Evolutionary conservation across 2,329 filamentous ascomycete species (phyloP).

Genomic region (Colletotrichum magnum): DNA sequence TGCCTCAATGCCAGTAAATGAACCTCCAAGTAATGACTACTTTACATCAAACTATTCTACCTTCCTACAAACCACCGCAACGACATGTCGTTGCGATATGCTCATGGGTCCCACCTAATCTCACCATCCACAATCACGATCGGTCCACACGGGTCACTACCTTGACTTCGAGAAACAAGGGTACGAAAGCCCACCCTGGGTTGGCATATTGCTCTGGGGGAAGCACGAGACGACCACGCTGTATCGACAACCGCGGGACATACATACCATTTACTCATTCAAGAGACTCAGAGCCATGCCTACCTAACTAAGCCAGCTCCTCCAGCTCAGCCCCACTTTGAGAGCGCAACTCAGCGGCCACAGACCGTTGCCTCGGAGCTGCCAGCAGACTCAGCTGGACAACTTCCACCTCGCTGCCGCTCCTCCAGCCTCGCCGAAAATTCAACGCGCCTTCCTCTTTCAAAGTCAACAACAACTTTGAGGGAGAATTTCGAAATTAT

Average conservation of each 20-base stretch:
- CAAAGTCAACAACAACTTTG: background rate
- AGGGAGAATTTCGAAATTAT: background rate
- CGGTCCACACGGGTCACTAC: constrained; percentile 7
- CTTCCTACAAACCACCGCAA: background rate
- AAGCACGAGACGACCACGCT: background rate
- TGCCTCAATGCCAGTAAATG: no score
- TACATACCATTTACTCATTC: no score
- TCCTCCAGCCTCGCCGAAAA: constrained; percentile 7
- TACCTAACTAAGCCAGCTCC: no score
- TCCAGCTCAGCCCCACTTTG: no score
- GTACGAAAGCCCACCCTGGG: background rate
- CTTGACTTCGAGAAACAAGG: background rate
- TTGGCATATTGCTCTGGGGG: no score
- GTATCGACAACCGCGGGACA: no score
- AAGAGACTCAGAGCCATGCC: no score
- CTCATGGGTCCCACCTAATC: constrained; percentile 14
- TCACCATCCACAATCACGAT: constrained; percentile 13
- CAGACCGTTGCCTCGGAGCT: background rate
- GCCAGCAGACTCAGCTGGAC: background rate
- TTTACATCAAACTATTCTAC: no score
- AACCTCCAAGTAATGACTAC: no score
- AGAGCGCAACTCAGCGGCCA: no score
- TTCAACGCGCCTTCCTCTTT: constrained; percentile 2
- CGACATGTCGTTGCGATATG: constrained; percentile 16
- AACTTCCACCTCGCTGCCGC: background rate